Evolutionary conservation across 2,329 filamentous ascomycete genomes (phyloP), one percentile per base, ranked within the genome.

Genomic region (Mycogone perniciosa): DNA sequence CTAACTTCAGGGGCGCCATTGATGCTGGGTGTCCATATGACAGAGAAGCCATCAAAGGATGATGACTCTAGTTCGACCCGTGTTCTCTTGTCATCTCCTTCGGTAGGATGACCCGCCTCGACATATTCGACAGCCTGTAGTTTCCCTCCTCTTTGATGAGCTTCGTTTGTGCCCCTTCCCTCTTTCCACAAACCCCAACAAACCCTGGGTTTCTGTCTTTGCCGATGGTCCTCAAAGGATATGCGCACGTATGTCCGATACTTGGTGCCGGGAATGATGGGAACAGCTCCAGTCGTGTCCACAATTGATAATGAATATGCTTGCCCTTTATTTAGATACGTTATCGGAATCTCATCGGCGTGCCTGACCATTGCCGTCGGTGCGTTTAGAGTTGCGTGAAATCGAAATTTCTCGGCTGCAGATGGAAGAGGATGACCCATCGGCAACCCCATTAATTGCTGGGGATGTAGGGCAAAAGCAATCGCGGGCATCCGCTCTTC

Each of bases 311-410:
- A 75, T 0, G 88, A 88, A 66, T 99, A 99, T 11, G 90, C 89
- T 66, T 97, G 92, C 26, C 92, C 91, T 69, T 97, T 97, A 73
- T 99, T 99, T 13, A 99, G 79, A 65, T 99, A 99, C 0, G 92
- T 96, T n/a, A 97, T 82, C 0, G 93, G 93, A 27, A 97, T 95
- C 66, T 97, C 92, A 54, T 95, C 87, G 1, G 83, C 71, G 55
- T 90, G 84, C 67, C 88, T 95, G 63, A 95, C 86, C 93, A 97
- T 99, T 6, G 93, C 93, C 0, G 93, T 99, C 3, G 92, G 90
- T 1, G 93, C 92, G 66, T 95, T 95, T 42, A 99, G 71, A 0
- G 89, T 93, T 46, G 89, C 86, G 64, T 93, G 88, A 64, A 89
- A 97, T 38, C 93, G 88, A 64, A 96, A 96, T 63, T 85, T 86